Evolutionary conservation across 2,329 filamentous ascomycete species (phyloP).

Genomic region (Hypomyces perniciosus): DNA sequence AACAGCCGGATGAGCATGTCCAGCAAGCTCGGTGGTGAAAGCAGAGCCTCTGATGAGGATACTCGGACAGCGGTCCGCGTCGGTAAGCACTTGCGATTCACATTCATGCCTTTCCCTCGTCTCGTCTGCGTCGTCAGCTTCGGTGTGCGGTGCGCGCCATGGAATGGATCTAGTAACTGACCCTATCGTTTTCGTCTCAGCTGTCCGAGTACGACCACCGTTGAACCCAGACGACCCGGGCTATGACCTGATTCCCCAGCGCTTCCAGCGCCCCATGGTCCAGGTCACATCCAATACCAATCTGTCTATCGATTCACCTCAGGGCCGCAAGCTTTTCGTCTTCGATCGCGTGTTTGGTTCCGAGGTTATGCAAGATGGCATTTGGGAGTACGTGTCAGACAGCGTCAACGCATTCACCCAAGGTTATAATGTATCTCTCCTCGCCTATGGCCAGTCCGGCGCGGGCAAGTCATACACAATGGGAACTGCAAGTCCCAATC

Average conservation of each 20-base stretch:
- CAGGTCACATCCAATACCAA: constrained; percentile 82
- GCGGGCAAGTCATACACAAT: constrained; percentile 98
- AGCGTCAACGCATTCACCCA: constrained; percentile 86
- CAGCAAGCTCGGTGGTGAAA: constrained; percentile 69
- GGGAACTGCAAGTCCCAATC: constrained; percentile 83
- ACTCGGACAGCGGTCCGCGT: constrained; percentile 91
- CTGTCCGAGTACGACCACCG: constrained; percentile 86
- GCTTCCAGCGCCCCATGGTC: constrained; percentile 89
- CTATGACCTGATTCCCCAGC: constrained; percentile 89
- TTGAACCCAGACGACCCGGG: constrained; percentile 79
- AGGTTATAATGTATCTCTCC: constrained; percentile 95
- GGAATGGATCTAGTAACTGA: constrained; percentile 2
- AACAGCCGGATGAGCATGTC: constrained; percentile 81
- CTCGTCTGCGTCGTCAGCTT: neutral
- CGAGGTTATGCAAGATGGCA: constrained; percentile 75
- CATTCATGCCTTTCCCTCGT: neutral
- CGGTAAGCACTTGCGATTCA: constrained; percentile 55
- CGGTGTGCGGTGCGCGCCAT: neutral
- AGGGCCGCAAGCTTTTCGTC: constrained; percentile 90
- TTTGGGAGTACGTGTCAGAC: constrained; percentile 92
- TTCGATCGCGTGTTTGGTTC: constrained; percentile 93
- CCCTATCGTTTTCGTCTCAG: constrained; percentile 41
- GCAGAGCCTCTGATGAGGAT: constrained; percentile 84
- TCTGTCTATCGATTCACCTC: constrained; percentile 81
- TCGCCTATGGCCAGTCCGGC: constrained; percentile 96